Conservation (phyloP, 768 basidiomycete species). For the Infundibulicybe gibba region DNA sequence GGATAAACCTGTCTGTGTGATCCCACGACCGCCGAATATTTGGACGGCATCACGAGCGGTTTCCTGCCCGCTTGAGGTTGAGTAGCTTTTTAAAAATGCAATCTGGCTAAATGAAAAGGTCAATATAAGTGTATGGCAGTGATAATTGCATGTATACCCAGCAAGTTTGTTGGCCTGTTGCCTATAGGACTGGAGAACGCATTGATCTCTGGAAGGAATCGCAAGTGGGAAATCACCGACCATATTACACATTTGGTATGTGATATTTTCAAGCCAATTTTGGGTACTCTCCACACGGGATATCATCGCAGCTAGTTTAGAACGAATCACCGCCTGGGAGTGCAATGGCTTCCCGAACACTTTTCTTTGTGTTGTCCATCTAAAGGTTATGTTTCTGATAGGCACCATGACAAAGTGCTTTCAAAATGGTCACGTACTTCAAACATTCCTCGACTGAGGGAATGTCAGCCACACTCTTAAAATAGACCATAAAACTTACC, state of each 20-base stretch:
- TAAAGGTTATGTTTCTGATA: slow-evolving; percentile 14
- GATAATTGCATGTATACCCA: slow-evolving; percentile 39
- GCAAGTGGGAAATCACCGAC: slow-evolving; percentile 2
- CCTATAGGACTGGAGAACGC: slow-evolving; percentile 45
- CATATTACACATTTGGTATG: slow-evolving; percentile 89
- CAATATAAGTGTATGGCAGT: neutral
- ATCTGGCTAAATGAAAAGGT: slow-evolving; percentile 43
- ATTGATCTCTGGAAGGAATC: neutral
- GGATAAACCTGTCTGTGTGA: slow-evolving; percentile 57
- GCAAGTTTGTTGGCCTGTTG: slow-evolving; percentile 76
- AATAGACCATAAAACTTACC: slow-evolving; percentile 5
- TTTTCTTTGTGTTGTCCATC: slow-evolving; percentile 85
- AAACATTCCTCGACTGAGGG: slow-evolving; percentile 76
- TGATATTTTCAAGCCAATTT: slow-evolving; percentile 83
- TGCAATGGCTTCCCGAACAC: slow-evolving; percentile 88
- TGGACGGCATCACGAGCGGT: slow-evolving; percentile 55
- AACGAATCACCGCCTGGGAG: slow-evolving; percentile 82
- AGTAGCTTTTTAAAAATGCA: slow-evolving; percentile 69
- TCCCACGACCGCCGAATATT: slow-evolving; percentile 84
- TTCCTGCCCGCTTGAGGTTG: slow-evolving; percentile 59
- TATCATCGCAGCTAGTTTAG: slow-evolving; percentile 89
- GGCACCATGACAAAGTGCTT: neutral
- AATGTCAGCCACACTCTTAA: neutral
- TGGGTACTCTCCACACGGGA: slow-evolving; percentile 62
- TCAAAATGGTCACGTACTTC: slow-evolving; percentile 39